Evolutionary conservation across 257 asterid species (phyloP).

Genomic region (Ilex asprella): DNA sequence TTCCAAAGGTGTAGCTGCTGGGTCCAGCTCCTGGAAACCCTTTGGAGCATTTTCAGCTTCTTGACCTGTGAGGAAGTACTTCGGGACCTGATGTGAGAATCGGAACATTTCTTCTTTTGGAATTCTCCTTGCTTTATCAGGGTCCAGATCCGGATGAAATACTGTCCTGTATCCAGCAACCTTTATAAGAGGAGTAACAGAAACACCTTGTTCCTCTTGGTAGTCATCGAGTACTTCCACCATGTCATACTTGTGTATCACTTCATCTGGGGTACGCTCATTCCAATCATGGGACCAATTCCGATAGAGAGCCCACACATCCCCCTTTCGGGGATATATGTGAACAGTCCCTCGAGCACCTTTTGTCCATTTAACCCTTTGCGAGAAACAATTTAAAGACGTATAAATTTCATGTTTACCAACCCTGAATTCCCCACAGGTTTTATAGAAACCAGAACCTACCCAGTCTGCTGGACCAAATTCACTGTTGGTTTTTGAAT

Average conservation of each 20-base stretch:
- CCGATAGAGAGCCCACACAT: constrained; percentile 72
- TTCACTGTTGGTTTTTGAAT: constrained; percentile 59
- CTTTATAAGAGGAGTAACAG: constrained; percentile 59
- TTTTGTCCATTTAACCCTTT: constrained; percentile 55
- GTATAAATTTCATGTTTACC: constrained; percentile 42
- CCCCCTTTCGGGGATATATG: constrained; percentile 57
- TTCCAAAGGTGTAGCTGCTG: constrained; percentile 75
- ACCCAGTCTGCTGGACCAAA: constrained; percentile 60
- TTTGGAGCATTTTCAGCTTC: constrained; percentile 55
- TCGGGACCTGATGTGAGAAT: constrained; percentile 68
- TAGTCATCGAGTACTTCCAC: constrained; percentile 50
- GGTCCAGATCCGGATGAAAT: constrained; percentile 47
- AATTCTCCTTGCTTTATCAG: constrained; percentile 31
- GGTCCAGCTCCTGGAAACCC: constrained; percentile 75
- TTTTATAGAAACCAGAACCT: constrained; percentile 62
- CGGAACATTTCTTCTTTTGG: constrained; percentile 68
- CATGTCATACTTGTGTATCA: constrained; percentile 65
- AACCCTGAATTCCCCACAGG: constrained; percentile 73
- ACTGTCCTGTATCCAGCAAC: constrained; percentile 63
- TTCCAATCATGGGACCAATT: constrained; percentile 69
- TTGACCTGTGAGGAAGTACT: constrained; percentile 42
- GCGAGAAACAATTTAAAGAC: constrained; percentile 62
- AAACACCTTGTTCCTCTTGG: constrained; percentile 42
- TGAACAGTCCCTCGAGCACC: constrained; percentile 45
- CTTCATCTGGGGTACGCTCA: constrained; percentile 46